Conservation (phyloP, 371 early-diverging fungal genomes). For the Lichtheimia ramosa region DNA sequence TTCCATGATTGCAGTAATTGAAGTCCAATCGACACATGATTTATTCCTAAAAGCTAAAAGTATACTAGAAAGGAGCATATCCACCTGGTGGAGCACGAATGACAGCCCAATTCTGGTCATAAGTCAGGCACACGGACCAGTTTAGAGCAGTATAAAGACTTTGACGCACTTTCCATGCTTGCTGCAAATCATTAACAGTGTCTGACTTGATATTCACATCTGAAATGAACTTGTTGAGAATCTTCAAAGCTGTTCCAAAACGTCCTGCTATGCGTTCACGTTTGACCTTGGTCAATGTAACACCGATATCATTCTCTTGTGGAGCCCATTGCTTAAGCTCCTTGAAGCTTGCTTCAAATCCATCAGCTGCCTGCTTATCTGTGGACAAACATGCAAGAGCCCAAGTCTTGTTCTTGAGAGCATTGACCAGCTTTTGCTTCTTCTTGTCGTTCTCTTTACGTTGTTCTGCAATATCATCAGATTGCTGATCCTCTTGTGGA, state of each 20-base stretch:
- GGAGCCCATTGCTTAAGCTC: constrained; percentile 47
- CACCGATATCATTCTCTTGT: constrained; percentile 47
- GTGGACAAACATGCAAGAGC: constrained; percentile 41
- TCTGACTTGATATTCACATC: constrained; percentile 46
- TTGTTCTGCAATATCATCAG: constrained; percentile 51
- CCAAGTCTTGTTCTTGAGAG: constrained; percentile 60
- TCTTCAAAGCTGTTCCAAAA: constrained; percentile 66
- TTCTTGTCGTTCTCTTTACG: constrained; percentile 72
- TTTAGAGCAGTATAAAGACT: constrained; percentile 47
- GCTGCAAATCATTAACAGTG: constrained; percentile 40
- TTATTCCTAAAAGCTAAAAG: too few species aligned
- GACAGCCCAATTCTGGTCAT: constrained; percentile 55
- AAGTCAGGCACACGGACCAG: constrained; percentile 57
- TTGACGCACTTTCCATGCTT: constrained; percentile 36
- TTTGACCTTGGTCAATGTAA: constrained; percentile 55
- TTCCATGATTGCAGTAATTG: too few species aligned
- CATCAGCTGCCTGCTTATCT: constrained; percentile 33
- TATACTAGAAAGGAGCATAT: constrained; percentile 50
- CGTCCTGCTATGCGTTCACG: constrained; percentile 53
- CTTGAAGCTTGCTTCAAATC: constrained; percentile 36
- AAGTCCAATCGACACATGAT: too few species aligned
- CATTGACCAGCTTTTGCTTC: constrained; percentile 64
- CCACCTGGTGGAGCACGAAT: constrained; percentile 53
- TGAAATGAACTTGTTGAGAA: constrained; percentile 60
- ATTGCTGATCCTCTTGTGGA: constrained; percentile 53